A percentile compares a stretch with the other conserved stretches of the same genome.
phyloP scores from a whole-genome alignment of 306 rosid species.

The Gastrolobium bilobum region DNA sequence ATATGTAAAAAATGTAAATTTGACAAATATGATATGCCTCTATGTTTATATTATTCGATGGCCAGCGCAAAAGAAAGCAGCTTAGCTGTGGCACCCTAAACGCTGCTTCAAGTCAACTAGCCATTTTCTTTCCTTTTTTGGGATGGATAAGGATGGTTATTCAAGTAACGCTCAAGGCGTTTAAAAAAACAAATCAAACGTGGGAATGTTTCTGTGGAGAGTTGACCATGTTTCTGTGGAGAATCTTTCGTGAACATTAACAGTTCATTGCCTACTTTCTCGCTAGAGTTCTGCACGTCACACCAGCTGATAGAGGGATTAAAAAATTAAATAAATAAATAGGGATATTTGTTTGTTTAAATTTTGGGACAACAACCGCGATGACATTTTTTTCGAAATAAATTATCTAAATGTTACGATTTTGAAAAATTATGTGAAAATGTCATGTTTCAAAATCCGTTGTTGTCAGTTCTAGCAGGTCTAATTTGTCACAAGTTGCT shows the following conservation, averaged over 20 bases:
- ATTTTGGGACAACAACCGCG: no score
- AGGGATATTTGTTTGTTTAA: no score
- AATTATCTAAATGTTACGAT: no score
- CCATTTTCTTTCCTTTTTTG: neutral
- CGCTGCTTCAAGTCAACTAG: neutral
- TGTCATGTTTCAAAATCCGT: no score
- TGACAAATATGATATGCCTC: neutral
- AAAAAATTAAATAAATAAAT: neutral
- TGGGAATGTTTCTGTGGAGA: neutral
- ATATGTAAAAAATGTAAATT: neutral
- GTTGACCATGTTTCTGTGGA: conserved; percentile 1
- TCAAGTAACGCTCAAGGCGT: conserved; percentile 27
- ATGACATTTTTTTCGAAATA: no score
- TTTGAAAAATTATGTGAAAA: no score
- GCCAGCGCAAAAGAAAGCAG: neutral
- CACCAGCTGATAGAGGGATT: neutral
- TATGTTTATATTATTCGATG: neutral
- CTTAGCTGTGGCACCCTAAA: neutral
- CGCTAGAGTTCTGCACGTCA: conserved; percentile 16
- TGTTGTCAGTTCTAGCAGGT: no score
- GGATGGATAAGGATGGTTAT: neutral
- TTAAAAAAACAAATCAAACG: neutral
- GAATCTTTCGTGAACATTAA: conserved; percentile 35
- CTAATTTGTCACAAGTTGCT: no score
- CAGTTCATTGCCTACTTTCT: neutral